Conservation (phyloP, 495 filamentous ascomycete genomes). For the Neurospora sp. region DNA sequence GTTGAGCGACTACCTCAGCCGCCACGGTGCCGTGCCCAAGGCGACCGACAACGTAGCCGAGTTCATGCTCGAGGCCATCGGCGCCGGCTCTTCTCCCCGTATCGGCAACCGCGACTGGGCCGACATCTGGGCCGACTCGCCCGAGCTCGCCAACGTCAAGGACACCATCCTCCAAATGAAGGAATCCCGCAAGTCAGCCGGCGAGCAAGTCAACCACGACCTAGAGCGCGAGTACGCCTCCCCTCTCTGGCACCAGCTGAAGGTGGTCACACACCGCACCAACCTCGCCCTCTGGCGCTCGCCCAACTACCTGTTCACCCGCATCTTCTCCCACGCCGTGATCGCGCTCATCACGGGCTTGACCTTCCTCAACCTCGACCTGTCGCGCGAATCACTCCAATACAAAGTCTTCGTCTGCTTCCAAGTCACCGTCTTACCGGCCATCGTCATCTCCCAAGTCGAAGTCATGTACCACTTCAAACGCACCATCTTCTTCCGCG, state of each 20-base stretch:
- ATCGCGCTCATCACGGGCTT: constrained; percentile 68
- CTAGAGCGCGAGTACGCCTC: constrained; percentile 64
- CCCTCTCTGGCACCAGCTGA: constrained; percentile 61
- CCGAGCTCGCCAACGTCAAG: constrained; percentile 60
- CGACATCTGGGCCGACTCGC: constrained; percentile 64
- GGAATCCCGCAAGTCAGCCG: constrained; percentile 38
- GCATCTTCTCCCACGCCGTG: constrained; percentile 64
- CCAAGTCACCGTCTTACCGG: constrained; percentile 67
- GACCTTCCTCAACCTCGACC: constrained; percentile 57
- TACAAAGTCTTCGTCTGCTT: constrained; percentile 78
- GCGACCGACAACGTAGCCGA: constrained; percentile 69
- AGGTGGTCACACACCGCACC: constrained; percentile 51
- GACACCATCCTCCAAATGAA: constrained; percentile 59
- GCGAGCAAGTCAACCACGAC: constrained; percentile 26
- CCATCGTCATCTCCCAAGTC: constrained; percentile 66
- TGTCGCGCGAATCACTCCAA: constrained; percentile 59
- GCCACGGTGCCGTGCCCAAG: constrained; percentile 44
- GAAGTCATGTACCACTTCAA: constrained; percentile 67
- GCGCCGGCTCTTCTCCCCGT: constrained; percentile 63
- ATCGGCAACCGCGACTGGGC: constrained; percentile 71
- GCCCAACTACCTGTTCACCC: constrained; percentile 67
- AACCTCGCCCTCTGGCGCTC: constrained; percentile 64
- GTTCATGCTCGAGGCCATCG: constrained; percentile 82
- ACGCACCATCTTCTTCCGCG: constrained; percentile 70
- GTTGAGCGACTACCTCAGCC: constrained; percentile 36